Conservation (phyloP, 2,329 filamentous ascomycete genomes). For the Pseudogymnoascus sp. region DNA sequence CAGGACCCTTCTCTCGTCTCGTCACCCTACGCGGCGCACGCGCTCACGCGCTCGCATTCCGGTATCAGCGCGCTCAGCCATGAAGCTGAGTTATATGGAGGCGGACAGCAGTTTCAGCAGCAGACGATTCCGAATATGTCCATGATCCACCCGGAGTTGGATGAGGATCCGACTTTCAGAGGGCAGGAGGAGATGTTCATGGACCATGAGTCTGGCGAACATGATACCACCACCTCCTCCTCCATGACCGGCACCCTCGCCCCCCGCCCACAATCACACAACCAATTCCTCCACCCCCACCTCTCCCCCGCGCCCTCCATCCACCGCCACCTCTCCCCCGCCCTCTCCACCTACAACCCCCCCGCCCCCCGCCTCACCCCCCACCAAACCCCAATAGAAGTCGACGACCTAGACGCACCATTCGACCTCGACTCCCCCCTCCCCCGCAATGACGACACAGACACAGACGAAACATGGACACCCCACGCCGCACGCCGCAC, state of each 20-base stretch:
- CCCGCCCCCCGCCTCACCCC: neutral
- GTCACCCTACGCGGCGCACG: neutral
- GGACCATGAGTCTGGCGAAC: neutral
- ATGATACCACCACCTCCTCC: neutral
- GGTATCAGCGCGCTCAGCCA: neutral
- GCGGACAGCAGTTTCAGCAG: neutral
- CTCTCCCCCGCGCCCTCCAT: neutral
- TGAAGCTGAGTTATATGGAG: neutral
- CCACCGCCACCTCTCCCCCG: neutral
- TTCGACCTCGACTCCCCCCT: neutral
- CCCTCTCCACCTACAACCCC: neutral
- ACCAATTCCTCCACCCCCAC: neutral
- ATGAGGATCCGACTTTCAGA: neutral
- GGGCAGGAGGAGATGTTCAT: neutral
- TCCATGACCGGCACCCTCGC: neutral
- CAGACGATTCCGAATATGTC: neutral
- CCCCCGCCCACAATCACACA: neutral
- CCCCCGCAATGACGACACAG: neutral
- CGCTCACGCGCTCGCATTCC: neutral
- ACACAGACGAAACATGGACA: constrained; percentile 15
- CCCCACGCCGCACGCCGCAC: constrained; percentile 12
- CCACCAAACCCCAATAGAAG: neutral
- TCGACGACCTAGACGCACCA: neutral
- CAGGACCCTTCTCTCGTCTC: neutral
- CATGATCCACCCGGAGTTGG: neutral